Evolutionary conservation across 1,284 basidiomycete species (phyloP).

Genomic region (Puccinia coronata): DNA sequence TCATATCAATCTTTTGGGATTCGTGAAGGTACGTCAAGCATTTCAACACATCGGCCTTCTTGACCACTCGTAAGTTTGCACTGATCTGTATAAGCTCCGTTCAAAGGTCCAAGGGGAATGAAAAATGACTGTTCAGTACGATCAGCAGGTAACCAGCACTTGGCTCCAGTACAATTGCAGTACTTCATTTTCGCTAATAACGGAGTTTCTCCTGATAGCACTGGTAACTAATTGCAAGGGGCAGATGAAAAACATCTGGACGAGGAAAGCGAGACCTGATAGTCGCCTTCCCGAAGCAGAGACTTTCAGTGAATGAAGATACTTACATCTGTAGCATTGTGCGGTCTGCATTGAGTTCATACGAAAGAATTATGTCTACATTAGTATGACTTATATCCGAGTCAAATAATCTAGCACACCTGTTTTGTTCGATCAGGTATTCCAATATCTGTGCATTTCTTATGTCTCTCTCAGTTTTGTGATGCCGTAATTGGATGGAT

Average conservation of each 20-base stretch:
- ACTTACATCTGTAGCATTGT: constrained; percentile 39
- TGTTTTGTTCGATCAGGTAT: constrained; percentile 38
- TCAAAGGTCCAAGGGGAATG: not conserved
- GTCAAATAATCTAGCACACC: no score
- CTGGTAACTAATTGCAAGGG: not conserved
- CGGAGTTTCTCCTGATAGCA: no score
- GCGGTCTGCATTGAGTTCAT: not conserved
- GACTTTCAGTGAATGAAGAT: not conserved
- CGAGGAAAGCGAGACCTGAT: not conserved
- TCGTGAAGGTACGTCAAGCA: constrained; percentile 42
- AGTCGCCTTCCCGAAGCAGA: not conserved
- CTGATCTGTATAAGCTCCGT: constrained; percentile 21
- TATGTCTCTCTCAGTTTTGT: not conserved
- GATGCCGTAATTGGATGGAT: not conserved
- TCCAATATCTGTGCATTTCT: constrained; percentile 9
- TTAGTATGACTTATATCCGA: not conserved
- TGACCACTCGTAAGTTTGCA: constrained; percentile 34
- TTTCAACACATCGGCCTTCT: constrained; percentile 37
- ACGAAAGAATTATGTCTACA: not conserved
- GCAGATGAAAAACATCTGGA: not conserved
- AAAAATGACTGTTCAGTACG: not conserved
- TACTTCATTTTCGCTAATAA: no score
- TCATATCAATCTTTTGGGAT: constrained; percentile 43
- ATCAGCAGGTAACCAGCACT: constrained; percentile 1
- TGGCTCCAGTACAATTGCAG: no score